A percentile compares a stretch with the other conserved stretches of the same genome.
Conservation (phyloP, 495 filamentous ascomycete genomes). For the Peziza echinospora region DNA sequence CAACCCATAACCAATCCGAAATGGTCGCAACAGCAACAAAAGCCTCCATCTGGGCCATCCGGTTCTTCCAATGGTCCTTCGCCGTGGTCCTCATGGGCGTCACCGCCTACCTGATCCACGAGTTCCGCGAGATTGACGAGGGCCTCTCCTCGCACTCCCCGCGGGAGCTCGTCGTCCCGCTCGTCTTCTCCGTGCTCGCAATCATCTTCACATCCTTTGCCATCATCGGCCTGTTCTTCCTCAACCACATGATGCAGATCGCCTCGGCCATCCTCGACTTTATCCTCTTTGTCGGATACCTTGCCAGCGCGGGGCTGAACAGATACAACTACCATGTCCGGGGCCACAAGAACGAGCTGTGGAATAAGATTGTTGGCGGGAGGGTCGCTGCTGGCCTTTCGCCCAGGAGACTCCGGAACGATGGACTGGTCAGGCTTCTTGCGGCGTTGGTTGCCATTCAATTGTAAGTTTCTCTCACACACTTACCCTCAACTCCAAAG, state of each 20-base stretch:
- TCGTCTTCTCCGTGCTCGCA: constrained; percentile 15
- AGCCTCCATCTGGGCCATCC: constrained; percentile 10
- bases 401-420: neutral
- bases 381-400: neutral
- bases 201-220: constrained; percentile 12
- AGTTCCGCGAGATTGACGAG: constrained; percentile 7
- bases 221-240: constrained; percentile 14
- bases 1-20: too few relatives aligned
- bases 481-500: neutral
- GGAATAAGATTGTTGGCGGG: constrained; percentile 1
- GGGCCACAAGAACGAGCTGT: constrained; percentile 4
- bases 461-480: constrained; percentile 4
- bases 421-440: constrained; percentile 8
- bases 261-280: constrained; percentile 16
- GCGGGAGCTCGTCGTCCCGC: constrained; percentile 11
- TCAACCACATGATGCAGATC: constrained; percentile 11
- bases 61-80: constrained; percentile 15
- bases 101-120: constrained; percentile 15
- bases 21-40: constrained; percentile 1
- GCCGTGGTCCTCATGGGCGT: constrained; percentile 16
- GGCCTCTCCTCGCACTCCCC: neutral
- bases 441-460: constrained; percentile 10
- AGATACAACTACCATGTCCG: constrained; percentile 11
- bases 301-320: constrained; percentile 11
- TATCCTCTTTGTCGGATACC: constrained; percentile 15